Conservation (phyloP, 139 green algal genomes). For the Coelastrella sp. region DNA sequence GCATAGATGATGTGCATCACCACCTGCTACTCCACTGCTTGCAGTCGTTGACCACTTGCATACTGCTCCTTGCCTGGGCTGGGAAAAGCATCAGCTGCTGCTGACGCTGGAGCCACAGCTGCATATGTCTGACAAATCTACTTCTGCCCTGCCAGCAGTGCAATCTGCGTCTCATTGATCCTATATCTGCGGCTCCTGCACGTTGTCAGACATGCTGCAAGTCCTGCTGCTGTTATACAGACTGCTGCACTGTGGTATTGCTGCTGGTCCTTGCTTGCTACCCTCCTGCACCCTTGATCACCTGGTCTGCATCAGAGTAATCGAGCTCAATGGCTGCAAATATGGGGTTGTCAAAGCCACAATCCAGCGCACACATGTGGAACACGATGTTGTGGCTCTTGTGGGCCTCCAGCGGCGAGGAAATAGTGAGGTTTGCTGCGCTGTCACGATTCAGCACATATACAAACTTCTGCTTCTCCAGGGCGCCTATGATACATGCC, state of each 20-base stretch:
- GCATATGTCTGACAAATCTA: too few relatives aligned
- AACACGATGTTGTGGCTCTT: conserved; percentile 93
- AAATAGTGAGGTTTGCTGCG: conserved; percentile 97
- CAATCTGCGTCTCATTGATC: too few relatives aligned
- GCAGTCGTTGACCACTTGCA: too few relatives aligned
- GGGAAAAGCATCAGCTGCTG: too few relatives aligned
- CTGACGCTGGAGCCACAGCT: too few relatives aligned
- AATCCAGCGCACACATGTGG: conserved; percentile 90
- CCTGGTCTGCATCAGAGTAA: conserved; percentile 94
- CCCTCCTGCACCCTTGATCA: conserved; percentile 44
- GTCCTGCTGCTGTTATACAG: not conserved
- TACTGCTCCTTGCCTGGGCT: too few relatives aligned
- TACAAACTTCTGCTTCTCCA: conserved; percentile 99
- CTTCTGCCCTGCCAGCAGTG: too few relatives aligned
- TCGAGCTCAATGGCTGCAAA: conserved; percentile 99
- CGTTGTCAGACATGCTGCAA: not conserved
- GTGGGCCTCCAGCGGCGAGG: conserved; percentile 97
- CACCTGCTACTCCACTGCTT: too few relatives aligned
- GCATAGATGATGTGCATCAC: too few relatives aligned
- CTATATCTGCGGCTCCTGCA: too few relatives aligned
- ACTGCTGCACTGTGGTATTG: not conserved
- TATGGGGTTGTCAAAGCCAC: conserved; percentile 98
- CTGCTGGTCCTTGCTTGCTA: conserved; percentile 18
- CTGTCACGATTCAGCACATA: conserved; percentile 98
- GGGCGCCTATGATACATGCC: conserved; percentile 93